Evolutionary conservation across 2,329 filamentous ascomycete genomes (phyloP), one percentile per base, ranked within the genome.

Genomic region (Hypoxylon sp.): DNA sequence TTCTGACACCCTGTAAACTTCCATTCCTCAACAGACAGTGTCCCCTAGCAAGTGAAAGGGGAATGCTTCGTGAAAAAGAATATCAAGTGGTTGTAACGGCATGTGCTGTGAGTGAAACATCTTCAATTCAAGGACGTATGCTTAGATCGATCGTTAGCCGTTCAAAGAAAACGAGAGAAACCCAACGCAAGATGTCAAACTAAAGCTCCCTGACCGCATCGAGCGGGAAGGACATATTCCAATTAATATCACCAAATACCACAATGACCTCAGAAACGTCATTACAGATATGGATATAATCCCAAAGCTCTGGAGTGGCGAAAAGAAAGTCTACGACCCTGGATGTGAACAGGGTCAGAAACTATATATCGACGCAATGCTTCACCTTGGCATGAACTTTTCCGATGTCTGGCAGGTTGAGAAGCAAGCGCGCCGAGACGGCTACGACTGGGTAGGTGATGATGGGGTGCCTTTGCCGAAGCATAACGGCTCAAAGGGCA

Each of bases 371-470:
- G 48, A 61, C 24, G 59, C 59, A 37, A 61, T 61, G 59, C 59
- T 61, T 37, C 59, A 61, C 26, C 22, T 61, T 17, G 59, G 59
- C 5, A 61, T 61, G 59, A 61, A 47, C 10, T 61, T 61, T 29
- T 31, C 39, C 37, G 39, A 61, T 14, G 51, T 26, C 4, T 61
- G 59, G 59, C 59, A 62, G 24, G 42, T 62, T 31, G 51, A 62
- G 14, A 62, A 48, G 39, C 47, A 51, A 31, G 59, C 59, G 10
- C 59, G 59, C 4, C 50, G 59, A 3, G 59, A 62, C 14, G 51
- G 59, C 22, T 62, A 62, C n/a, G 59, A 62, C 19, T 62, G 59
- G 59, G 51, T 62, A 29, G 59, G 59, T 5, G 59, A 55, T 24
- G 51, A 62, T n/a, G 59, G 59, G 29, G 42, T 55, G n/a, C 51